Conservation (phyloP, 331 rosid species). For the Malus hybrid region DNA sequence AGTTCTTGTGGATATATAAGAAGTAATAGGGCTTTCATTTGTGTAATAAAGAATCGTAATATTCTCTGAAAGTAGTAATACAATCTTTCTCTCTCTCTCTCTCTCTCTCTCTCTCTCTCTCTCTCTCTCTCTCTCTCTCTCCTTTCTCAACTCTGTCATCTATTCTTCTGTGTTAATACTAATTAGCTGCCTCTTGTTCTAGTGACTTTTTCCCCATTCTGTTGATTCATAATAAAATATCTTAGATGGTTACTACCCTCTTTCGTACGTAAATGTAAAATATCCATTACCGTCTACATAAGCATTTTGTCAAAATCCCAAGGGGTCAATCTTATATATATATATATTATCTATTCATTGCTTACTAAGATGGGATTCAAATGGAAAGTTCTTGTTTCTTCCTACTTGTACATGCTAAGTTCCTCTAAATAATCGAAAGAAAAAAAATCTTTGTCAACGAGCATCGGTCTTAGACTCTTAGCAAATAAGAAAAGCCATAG, state of each 20-base stretch:
- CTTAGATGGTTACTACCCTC: neutral
- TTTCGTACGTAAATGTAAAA: neutral
- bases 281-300: neutral
- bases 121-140: too few species aligned
- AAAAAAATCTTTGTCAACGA: neutral
- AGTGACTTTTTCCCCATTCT: neutral
- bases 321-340: neutral
- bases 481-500: neutral
- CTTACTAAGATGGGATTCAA: neutral
- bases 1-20: too few species aligned
- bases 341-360: neutral
- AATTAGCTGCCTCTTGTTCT: neutral
- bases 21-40: too few species aligned
- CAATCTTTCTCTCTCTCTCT: too few species aligned
- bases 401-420: neutral
- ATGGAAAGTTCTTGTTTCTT: neutral
- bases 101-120: too few species aligned
- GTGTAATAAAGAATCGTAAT: too few species aligned
- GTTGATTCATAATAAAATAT: neutral
- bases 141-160: too few species aligned
- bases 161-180: too few species aligned
- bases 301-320: slow-evolving; percentile 1
- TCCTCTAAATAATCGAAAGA: slow-evolving; percentile 8
- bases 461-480: neutral
- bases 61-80: too few species aligned